Evolutionary conservation across 2,329 filamentous ascomycete species (phyloP).

Genomic region (Hortaea werneckii): DNA sequence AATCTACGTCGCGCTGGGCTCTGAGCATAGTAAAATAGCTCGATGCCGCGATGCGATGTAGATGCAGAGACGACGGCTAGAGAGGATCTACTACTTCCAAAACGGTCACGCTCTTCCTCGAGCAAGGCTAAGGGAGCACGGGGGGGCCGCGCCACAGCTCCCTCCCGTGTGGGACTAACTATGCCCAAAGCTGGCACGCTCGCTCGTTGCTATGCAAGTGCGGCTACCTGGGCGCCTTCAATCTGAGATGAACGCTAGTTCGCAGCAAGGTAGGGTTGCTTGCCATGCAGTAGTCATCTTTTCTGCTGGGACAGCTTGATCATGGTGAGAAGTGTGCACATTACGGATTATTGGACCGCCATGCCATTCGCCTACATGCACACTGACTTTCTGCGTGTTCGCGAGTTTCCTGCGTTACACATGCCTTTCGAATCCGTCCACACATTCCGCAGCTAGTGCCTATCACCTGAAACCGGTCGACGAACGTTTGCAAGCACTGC

Average conservation of each 20-base stretch:
- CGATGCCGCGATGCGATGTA: slow-evolving; percentile 10
- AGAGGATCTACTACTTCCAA: slow-evolving; percentile 18
- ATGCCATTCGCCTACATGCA: no score
- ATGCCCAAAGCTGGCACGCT: slow-evolving; percentile 14
- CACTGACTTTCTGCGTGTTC: no score
- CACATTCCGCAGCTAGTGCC: slow-evolving; percentile 19
- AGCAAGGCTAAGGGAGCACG: slow-evolving; percentile 15
- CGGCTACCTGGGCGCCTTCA: background rate
- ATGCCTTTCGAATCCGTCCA: slow-evolving; percentile 5
- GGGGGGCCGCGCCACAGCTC: slow-evolving; percentile 20
- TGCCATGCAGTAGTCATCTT: slow-evolving; percentile 20
- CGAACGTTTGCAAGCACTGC: background rate
- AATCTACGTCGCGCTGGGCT: no score
- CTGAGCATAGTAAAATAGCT: no score
- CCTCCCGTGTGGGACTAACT: slow-evolving; percentile 20
- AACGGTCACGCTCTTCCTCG: slow-evolving; percentile 18
- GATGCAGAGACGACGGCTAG: no score
- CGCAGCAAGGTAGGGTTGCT: slow-evolving; percentile 7
- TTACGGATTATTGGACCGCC: no score
- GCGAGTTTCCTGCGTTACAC: slow-evolving; percentile 13
- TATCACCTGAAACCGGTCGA: slow-evolving; percentile 12
- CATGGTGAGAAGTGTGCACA: no score
- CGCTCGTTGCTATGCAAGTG: slow-evolving; percentile 7
- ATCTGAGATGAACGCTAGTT: slow-evolving; percentile 8
- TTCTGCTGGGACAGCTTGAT: no score